Evolutionary conservation across 2,329 filamentous ascomycete genomes (phyloP).

Genomic region (Fonsecaea pugnacius): DNA sequence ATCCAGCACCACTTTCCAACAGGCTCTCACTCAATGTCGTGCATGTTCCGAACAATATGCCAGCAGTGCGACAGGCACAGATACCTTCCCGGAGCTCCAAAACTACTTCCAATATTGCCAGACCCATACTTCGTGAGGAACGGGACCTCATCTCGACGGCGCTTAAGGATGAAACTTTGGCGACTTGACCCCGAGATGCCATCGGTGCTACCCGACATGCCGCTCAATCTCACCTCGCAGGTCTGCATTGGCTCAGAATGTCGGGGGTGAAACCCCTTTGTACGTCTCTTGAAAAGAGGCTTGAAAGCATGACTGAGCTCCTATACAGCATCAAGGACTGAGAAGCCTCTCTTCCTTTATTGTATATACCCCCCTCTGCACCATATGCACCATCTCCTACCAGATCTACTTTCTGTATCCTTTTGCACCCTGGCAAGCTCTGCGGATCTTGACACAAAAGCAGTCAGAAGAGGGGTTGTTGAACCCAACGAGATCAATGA

Average conservation of each 20-base stretch:
- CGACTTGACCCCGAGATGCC: not conserved
- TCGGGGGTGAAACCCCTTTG: not conserved
- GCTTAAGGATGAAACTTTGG: not conserved
- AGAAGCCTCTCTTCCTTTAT: not conserved
- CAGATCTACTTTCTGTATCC: not conserved
- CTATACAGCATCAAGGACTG: not conserved
- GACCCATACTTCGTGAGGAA: conserved; percentile 6
- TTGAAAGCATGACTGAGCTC: not conserved
- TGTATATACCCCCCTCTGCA: not conserved
- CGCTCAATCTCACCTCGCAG: not conserved
- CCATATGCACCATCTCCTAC: not conserved
- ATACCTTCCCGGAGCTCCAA: conserved; percentile 16
- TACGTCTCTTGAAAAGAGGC: not conserved
- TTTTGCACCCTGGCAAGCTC: not conserved
- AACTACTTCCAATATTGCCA: conserved; percentile 13
- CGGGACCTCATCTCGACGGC: not conserved
- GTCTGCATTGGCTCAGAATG: not conserved
- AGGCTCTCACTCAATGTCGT: conserved; percentile 2
- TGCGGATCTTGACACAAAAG: conserved; percentile 11
- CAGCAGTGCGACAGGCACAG: conserved; percentile 1
- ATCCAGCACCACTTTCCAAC: not conserved
- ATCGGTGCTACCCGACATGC: not conserved
- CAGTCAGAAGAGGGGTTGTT: not conserved
- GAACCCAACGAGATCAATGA: conserved; percentile 5
- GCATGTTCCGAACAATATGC: conserved; percentile 7